Evolutionary conservation across 352 stramenopile species (phyloP).

Genomic region (Phytophthora meadii): DNA sequence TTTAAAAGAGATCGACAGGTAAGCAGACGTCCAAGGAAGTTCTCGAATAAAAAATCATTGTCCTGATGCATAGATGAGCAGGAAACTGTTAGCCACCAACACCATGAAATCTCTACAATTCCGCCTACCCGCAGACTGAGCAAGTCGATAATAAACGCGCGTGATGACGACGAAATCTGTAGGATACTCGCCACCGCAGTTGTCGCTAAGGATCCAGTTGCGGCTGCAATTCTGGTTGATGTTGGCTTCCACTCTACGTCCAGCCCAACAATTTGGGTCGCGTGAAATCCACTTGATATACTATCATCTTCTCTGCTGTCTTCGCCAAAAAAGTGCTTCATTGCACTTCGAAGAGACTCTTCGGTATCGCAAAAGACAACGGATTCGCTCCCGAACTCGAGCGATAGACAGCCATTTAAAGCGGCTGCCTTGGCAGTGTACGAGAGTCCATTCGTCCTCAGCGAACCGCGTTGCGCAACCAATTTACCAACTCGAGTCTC

Average conservation of each 20-base stretch:
- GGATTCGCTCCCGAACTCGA: slow-evolving; percentile 28
- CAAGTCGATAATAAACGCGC: slow-evolving; percentile 69
- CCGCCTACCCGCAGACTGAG: slow-evolving; percentile 56
- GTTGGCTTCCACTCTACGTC: slow-evolving; percentile 81
- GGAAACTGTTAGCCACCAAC: not conserved
- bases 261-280: slow-evolving; percentile 48
- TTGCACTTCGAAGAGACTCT: slow-evolving; percentile 29
- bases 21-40: slow-evolving; percentile 53
- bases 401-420: slow-evolving; percentile 42
- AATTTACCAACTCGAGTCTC: slow-evolving; percentile 32
- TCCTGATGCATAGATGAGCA: slow-evolving; percentile 33
- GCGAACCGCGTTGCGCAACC: slow-evolving; percentile 16
- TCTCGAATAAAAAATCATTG: slow-evolving; percentile 55
- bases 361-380: slow-evolving; percentile 60
- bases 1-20: slow-evolving; percentile 45
- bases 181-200: slow-evolving; percentile 65
- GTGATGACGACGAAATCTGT: slow-evolving; percentile 57
- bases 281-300: slow-evolving; percentile 2
- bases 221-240: slow-evolving; percentile 44
- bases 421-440: slow-evolving; percentile 29
- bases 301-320: not conserved
- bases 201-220: slow-evolving; percentile 26
- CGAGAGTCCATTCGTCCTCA: slow-evolving; percentile 18
- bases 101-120: not conserved
- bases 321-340: slow-evolving; percentile 39